Evolutionary conservation across 306 rosid species (phyloP), one percentile per base, ranked within the genome.

Genomic region (Alnus glutinosa): DNA sequence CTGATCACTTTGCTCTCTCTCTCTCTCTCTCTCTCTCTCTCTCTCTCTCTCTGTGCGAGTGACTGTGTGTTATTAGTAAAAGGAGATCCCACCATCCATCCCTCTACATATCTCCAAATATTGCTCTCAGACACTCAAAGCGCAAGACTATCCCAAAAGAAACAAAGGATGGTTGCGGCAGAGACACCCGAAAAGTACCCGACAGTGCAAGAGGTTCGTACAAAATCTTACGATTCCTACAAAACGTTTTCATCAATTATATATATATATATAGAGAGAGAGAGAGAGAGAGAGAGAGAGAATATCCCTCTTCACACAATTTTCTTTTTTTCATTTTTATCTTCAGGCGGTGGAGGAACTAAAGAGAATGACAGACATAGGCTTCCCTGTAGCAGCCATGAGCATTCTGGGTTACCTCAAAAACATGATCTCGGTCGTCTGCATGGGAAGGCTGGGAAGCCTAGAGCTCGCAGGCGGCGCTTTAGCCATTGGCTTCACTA

Each of bases 401-500:
- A 87, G 89, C 64, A 58, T 94, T 1, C 87, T 89, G 71, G 91
- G 90, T 3, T 94, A 92, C 79, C 86, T 94, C 23, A 87, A 89
- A 77, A 90, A 90, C 90, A 86, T 90, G 97, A 75, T 86, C 66
- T 62, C 80, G 54, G 95, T 92, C 54, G 77, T 87, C 3, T 92
- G 90, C 94, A 88, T 92, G 94, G 97, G 97, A 59, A 88, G 85
- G 80, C 75, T 92, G 19, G 97, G 97, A 78, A 92, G 90, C 74
- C 85, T 92, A 1, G 93, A 92, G 74, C 77, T 92, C 34, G 97
- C 97, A 0, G 92, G 91, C 7, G 94, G 93, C 4, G 91, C 97
- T 58, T 85, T 92, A 39, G 94, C 94, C 85, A 80, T 92, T 36
- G 94, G 97, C 78, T 90, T 88, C 91, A 90, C 97, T 50, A 92